These are phyloP conservation scores for Aspergillus quadricinctus DNA, from an alignment of 2,329 filamentous ascomycete species.

Conservation along the genomic window DNA sequence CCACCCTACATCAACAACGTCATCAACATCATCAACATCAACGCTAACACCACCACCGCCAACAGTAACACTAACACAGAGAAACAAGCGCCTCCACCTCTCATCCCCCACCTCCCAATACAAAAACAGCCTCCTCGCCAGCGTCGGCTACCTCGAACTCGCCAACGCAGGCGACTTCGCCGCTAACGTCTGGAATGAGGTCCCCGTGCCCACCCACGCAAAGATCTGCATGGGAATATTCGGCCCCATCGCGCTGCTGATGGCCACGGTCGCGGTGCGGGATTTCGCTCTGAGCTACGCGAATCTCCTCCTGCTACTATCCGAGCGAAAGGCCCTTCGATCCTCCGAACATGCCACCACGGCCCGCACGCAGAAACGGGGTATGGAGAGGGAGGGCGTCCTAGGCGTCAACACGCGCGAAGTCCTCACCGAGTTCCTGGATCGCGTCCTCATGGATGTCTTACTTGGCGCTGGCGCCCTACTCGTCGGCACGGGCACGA, in stretches of 20 bases:
- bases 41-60: too few relatives aligned
- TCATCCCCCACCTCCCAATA: slow-evolving; percentile 27
- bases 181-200: slow-evolving; percentile 54
- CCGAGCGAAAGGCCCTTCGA: slow-evolving; percentile 37
- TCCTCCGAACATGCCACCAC: slow-evolving; percentile 3
- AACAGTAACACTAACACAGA: too few relatives aligned
- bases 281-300: slow-evolving; percentile 43
- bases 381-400: slow-evolving; percentile 25
- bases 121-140: slow-evolving; percentile 32
- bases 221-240: slow-evolving; percentile 52
- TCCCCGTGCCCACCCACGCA: slow-evolving; percentile 48
- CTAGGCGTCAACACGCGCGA: slow-evolving; percentile 48
- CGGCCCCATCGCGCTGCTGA: slow-evolving; percentile 43
- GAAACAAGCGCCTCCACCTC: background rate
- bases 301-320: slow-evolving; percentile 45
- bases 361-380: slow-evolving; percentile 3
- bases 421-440: slow-evolving; percentile 48
- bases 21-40: too few relatives aligned
- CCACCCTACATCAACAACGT: too few relatives aligned
- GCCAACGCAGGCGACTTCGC: slow-evolving; percentile 56
- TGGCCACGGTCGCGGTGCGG: slow-evolving; percentile 44
- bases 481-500: slow-evolving; percentile 49
- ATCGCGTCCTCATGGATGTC: slow-evolving; percentile 50
- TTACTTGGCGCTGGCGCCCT: slow-evolving; percentile 49
- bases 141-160: slow-evolving; percentile 51